Evolutionary conservation across 371 early-diverging fungal species (phyloP), one percentile per base, ranked within the genome.

Genomic region (Rhizomucor miehei): DNA sequence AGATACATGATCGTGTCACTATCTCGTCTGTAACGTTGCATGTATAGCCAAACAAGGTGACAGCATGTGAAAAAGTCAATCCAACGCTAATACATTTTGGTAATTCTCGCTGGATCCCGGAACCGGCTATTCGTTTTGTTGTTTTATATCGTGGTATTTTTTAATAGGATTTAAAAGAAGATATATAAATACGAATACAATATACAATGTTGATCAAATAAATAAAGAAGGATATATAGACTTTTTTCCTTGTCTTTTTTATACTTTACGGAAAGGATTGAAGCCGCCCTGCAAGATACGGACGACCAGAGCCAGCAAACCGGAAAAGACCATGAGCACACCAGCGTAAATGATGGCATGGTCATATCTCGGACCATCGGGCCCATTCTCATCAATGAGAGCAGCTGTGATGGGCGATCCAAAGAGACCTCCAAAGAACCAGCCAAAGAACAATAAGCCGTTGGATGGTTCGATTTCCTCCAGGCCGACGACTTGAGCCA

Each of bases 391-490:
- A 19, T 83, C 77, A 34, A 80, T 81, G 11, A 71, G 40, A 5
- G 60, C 54, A 24, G 72, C 56, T 14, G 63, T 62, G 44, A 84
- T 82, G 6, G 86, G 85, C 1, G 79, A 58, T 1, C 85, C 85
- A 53, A 81, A 71, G 50, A 84, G 48, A 59, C 82, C 80, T 10
- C 86, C 86, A 48, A 78, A 72, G 53, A 77, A 72, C 66, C 77
- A 79, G 29, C 69, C 75, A 54, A 78, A 65, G 56, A 78, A 86
- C 25, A 86, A 55, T 34, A 83, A 41, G 1, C 85, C 85, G 52
- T 80, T 69, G 24, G 78, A 73, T 0, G 81, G 57, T 23, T 81
- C 82, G 49, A 86, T 60, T 39, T 74, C 59, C 3, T 69, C 75
- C 49, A 77, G 51, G 6, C 81, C 80, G 21, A 79, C 79, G 34